A percentile compares a stretch with the other conserved stretches of the same genome.
These are phyloP conservation scores for Linum trigynum DNA, from an alignment of 345 rosid genomes.

Conservation along the genomic window DNA sequence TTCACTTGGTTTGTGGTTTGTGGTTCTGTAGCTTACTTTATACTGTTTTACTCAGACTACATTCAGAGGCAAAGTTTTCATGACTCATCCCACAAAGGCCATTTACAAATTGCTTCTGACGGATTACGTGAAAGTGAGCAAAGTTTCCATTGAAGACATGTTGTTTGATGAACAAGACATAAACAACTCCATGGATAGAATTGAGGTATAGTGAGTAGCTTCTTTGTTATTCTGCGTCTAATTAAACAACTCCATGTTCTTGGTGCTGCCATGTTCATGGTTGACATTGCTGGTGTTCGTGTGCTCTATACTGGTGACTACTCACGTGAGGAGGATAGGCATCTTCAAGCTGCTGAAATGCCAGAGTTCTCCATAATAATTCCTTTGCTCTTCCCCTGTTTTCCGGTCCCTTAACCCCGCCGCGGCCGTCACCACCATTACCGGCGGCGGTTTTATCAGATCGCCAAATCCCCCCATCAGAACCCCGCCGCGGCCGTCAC, in stretches of 20 bases:
- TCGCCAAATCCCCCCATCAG: too few relatives aligned
- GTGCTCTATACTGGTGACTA: slow-evolving; percentile 92
- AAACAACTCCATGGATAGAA: slow-evolving; percentile 79
- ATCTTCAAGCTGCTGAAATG: slow-evolving; percentile 89
- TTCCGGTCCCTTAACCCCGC: too few relatives aligned
- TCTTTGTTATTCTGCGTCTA: background rate
- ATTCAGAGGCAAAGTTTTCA: slow-evolving; percentile 79
- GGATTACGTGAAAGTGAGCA: slow-evolving; percentile 96
- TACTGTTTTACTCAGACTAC: slow-evolving; percentile 47
- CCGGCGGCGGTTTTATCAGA: too few relatives aligned
- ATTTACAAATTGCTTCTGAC: slow-evolving; percentile 78
- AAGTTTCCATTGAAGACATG: slow-evolving; percentile 96
- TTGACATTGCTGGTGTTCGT: slow-evolving; percentile 85
- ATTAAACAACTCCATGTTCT: slow-evolving; percentile 44
- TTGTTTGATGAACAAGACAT: slow-evolving; percentile 87
- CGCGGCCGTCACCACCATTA: too few relatives aligned
- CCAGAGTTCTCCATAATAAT: slow-evolving; percentile 95
- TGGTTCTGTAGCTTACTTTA: background rate
- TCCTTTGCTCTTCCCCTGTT: too few relatives aligned
- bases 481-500: too few relatives aligned
- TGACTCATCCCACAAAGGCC: slow-evolving; percentile 98
- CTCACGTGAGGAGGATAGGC: slow-evolving; percentile 90
- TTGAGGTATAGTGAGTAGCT: slow-evolving; percentile 58
- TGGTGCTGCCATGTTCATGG: slow-evolving; percentile 99
- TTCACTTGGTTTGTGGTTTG: slow-evolving; percentile 60